Percentiles rank a stretch among this genome's conserved stretches.
phyloP scores from a whole-genome alignment of 768 basidiomycete genomes.

The Fibroporia radiculosa region DNA sequence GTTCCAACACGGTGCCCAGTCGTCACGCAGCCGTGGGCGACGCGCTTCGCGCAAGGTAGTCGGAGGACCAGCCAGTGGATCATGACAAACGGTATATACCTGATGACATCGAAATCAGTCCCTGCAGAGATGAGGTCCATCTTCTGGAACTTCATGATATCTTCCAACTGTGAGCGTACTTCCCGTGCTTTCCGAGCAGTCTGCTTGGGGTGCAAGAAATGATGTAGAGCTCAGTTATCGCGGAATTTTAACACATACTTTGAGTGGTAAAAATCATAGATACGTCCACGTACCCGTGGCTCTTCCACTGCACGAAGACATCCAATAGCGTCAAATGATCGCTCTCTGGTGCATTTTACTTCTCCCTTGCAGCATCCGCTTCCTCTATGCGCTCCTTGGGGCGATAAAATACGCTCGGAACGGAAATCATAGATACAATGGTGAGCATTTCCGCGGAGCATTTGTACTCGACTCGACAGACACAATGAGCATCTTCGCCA shows the following conservation, averaged over 20 bases:
- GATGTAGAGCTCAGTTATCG: conserved; percentile 91
- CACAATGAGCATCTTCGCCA: conserved; percentile 98
- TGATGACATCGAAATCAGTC: conserved; percentile 88
- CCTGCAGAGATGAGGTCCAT: conserved; percentile 89
- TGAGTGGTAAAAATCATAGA: conserved; percentile 1
- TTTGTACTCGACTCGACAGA: conserved; percentile 88
- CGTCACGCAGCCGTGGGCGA: too few relatives aligned
- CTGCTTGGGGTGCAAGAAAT: conserved; percentile 95
- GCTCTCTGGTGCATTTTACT: conserved; percentile 97
- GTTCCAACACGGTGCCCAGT: too few relatives aligned
- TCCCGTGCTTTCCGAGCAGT: conserved; percentile 92
- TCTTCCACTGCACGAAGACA: conserved; percentile 98
- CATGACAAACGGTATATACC: too few relatives aligned
- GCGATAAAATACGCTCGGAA: conserved; percentile 95
- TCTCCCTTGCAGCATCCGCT: conserved; percentile 93
- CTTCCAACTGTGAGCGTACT: conserved; percentile 91
- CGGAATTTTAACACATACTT: conserved; percentile 48
- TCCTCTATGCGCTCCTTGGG: conserved; percentile 98
- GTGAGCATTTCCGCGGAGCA: conserved; percentile 97
- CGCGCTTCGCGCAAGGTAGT: too few relatives aligned
- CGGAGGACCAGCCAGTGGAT: too few relatives aligned
- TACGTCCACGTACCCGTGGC: conserved; percentile 60
- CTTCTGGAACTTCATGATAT: conserved; percentile 99
- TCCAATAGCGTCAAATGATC: conserved; percentile 94
- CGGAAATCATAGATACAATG: conserved; percentile 97